Conservation (phyloP, 768 basidiomycete species). For the Pisolithus orientalis region DNA sequence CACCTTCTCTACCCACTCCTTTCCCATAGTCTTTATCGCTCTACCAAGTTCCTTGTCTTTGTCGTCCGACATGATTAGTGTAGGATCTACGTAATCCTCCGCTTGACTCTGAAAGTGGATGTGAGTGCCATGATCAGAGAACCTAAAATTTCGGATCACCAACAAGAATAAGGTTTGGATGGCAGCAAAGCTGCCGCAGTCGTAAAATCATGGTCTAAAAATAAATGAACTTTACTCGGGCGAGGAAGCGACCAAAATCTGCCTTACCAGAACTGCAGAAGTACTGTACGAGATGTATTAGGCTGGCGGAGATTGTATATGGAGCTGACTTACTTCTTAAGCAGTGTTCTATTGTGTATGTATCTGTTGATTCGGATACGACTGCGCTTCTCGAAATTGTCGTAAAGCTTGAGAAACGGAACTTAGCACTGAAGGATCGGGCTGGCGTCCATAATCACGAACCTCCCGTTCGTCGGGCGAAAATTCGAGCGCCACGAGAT, state of each 20-base stretch:
- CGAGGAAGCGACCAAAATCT: background rate
- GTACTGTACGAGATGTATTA: background rate
- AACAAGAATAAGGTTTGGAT: slow-evolving; percentile 66
- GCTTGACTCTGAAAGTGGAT: slow-evolving; percentile 29
- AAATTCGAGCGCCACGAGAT: slow-evolving; percentile 56
- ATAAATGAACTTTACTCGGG: background rate
- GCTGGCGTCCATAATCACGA: slow-evolving; percentile 7
- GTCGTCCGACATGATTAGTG: slow-evolving; percentile 39
- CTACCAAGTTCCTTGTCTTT: slow-evolving; percentile 52
- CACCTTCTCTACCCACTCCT: slow-evolving; percentile 30
- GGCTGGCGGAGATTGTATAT: background rate
- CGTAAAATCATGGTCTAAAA: slow-evolving; percentile 65
- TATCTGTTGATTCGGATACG: slow-evolving; percentile 55
- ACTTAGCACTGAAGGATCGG: background rate
- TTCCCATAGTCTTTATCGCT: slow-evolving; percentile 40
- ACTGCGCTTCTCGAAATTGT: slow-evolving; percentile 48
- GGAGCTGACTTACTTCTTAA: slow-evolving; percentile 58
- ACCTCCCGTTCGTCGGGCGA: slow-evolving; percentile 61
- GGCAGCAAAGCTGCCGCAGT: slow-evolving; percentile 66
- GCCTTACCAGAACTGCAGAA: background rate
- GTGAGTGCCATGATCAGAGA: background rate
- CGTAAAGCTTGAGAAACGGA: slow-evolving; percentile 39
- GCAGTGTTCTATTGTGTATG: slow-evolving; percentile 54
- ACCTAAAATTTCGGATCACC: background rate
- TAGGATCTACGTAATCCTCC: slow-evolving; percentile 46